Percentiles rank a stretch among this genome's conserved stretches.
These are phyloP conservation scores for Anethum foeniculum DNA, from an alignment of 140 eudicot genomes.

Conservation along the genomic window DNA sequence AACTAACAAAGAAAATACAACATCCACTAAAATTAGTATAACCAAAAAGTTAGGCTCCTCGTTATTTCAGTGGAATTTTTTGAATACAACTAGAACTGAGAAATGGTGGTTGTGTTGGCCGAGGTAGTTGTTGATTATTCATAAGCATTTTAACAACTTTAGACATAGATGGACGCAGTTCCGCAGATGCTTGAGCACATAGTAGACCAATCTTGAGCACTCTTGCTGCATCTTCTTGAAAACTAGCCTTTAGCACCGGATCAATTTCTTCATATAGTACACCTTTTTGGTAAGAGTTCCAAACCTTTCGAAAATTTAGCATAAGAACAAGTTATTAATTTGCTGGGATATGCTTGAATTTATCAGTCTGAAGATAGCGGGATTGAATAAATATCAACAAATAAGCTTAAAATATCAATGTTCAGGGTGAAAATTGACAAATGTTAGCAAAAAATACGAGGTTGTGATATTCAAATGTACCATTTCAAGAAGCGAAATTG, in stretches of 20 bases:
- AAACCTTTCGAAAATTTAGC: conserved; percentile 14
- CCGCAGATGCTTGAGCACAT: conserved; percentile 38
- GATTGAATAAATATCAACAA: neutral
- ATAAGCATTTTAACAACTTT: conserved; percentile 28
- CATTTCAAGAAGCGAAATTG: conserved; percentile 24
- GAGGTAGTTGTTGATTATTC: conserved; percentile 22
- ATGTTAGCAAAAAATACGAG: neutral
- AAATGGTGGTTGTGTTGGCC: conserved; percentile 43
- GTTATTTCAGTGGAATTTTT: conserved; percentile 8
- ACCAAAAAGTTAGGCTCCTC: neutral
- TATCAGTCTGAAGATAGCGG: neutral
- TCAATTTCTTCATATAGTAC: conserved; percentile 24
- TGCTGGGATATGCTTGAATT: neutral
- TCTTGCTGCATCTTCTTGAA: neutral
- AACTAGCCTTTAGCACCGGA: conserved; percentile 19
- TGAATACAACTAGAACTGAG: conserved; percentile 21
- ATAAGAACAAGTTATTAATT: neutral
- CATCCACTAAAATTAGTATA: neutral
- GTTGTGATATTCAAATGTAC: conserved; percentile 11
- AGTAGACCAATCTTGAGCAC: conserved; percentile 35
- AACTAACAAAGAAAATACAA: neutral
- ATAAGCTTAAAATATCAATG: neutral
- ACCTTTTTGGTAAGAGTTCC: conserved; percentile 21
- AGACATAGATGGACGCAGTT: conserved; percentile 40
- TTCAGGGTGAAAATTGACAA: neutral